These are phyloP conservation scores for Fraxinus greggii DNA, from an alignment of 305 asterid genomes.

Conservation along the genomic window DNA sequence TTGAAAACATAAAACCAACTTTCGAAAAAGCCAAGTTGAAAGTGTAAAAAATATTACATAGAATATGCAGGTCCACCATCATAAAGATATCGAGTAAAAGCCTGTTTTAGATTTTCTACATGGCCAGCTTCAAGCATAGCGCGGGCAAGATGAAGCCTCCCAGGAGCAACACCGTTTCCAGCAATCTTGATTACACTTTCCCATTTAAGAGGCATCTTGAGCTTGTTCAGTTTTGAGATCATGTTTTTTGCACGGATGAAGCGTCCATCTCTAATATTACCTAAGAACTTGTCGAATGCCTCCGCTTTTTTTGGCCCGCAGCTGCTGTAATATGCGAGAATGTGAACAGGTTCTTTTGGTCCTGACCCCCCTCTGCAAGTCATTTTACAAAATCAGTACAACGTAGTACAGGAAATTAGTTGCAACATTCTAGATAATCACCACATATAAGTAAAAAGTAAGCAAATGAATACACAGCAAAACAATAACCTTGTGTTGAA, in stretches of 20 bases:
- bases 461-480: background rate
- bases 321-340: constrained; percentile 89
- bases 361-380: constrained; percentile 60
- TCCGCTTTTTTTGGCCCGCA: constrained; percentile 70
- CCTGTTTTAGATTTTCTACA: constrained; percentile 87
- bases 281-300: constrained; percentile 57
- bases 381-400: constrained; percentile 17
- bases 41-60: constrained; percentile 46
- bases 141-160: constrained; percentile 92
- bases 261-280: constrained; percentile 70
- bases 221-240: constrained; percentile 69
- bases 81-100: constrained; percentile 75
- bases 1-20: background rate
- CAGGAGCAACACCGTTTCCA: constrained; percentile 92
- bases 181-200: constrained; percentile 78
- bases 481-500: constrained; percentile 63
- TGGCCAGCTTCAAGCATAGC: constrained; percentile 97
- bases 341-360: constrained; percentile 84
- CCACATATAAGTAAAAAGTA: background rate
- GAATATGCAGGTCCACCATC: constrained; percentile 98
- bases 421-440: background rate
- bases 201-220: constrained; percentile 81
- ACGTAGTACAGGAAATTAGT: background rate
- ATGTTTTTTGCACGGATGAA: constrained; percentile 84
- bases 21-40: background rate